Evolutionary conservation across 257 asterid species (phyloP).

Genomic region (Orobanche coerulescens): DNA sequence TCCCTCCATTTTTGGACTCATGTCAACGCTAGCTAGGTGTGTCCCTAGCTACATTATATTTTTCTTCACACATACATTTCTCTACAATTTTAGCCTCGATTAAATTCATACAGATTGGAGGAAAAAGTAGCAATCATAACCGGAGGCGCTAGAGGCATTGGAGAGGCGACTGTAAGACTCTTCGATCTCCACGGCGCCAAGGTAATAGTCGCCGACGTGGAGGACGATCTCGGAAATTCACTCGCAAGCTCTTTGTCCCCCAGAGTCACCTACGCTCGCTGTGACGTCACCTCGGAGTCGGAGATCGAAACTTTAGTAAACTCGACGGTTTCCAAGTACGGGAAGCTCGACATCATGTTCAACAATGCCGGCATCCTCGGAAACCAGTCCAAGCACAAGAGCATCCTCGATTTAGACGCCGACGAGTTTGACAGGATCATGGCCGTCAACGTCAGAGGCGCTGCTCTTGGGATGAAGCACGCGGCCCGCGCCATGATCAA

Average conservation of each 20-base stretch:
- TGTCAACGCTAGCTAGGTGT: too few species aligned
- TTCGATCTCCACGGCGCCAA: slow-evolving; percentile 63
- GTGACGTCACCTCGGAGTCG: slow-evolving; percentile 61
- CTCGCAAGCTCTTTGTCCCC: slow-evolving; percentile 36
- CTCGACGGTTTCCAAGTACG: slow-evolving; percentile 38
- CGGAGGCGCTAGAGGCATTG: slow-evolving; percentile 84
- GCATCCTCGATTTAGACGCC: slow-evolving; percentile 59
- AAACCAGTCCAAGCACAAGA: slow-evolving; percentile 52
- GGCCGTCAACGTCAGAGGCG: slow-evolving; percentile 65
- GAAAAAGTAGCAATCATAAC: slow-evolving; percentile 69
- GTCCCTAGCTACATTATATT: too few species aligned
- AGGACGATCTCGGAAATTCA: slow-evolving; percentile 41
- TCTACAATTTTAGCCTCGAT: too few species aligned
- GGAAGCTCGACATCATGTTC: slow-evolving; percentile 53
- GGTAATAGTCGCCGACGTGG: slow-evolving; percentile 63
- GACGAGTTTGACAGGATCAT: slow-evolving; percentile 57
- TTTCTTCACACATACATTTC: too few species aligned
- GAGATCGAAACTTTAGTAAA: slow-evolving; percentile 38
- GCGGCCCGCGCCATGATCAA: slow-evolving; percentile 71
- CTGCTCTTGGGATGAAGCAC: slow-evolving; percentile 74
- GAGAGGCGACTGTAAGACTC: slow-evolving; percentile 66
- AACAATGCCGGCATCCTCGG: slow-evolving; percentile 85
- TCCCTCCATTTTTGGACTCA: too few species aligned
- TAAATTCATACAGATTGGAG: slow-evolving; percentile 64
- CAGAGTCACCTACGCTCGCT: slow-evolving; percentile 37